Evolutionary conservation across 805 yeast species (phyloP).

Genomic region (Aciculoconidium aculeatum): DNA sequence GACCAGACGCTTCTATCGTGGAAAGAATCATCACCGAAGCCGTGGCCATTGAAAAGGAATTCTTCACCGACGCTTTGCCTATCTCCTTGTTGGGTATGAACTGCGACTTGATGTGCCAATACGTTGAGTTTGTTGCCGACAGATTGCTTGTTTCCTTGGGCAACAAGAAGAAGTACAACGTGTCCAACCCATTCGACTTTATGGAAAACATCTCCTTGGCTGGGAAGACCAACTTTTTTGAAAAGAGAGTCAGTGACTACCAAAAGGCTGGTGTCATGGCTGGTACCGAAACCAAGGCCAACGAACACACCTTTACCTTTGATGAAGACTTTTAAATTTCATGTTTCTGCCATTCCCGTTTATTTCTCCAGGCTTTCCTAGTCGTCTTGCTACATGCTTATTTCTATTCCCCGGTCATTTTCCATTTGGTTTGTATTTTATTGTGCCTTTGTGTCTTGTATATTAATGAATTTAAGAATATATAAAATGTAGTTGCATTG

Average conservation of each 20-base stretch:
- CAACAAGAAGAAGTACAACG: slow-evolving; percentile 81
- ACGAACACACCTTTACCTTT: slow-evolving; percentile 62
- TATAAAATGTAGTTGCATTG: too few relatives aligned
- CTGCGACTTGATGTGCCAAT: slow-evolving; percentile 89
- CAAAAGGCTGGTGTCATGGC: slow-evolving; percentile 99
- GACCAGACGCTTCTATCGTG: slow-evolving; percentile 75
- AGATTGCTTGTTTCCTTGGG: slow-evolving; percentile 89
- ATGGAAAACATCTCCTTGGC: slow-evolving; percentile 98
- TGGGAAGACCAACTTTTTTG: slow-evolving; percentile 98
- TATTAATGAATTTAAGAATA: too few relatives aligned
- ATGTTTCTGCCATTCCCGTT: neutral
- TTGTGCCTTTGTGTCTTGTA: too few relatives aligned
- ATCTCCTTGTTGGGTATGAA: slow-evolving; percentile 94
- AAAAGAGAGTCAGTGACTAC: slow-evolving; percentile 97
- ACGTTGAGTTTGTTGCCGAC: slow-evolving; percentile 96
- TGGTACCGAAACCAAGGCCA: slow-evolving; percentile 44
- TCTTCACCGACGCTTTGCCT: slow-evolving; percentile 93
- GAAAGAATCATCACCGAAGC: slow-evolving; percentile 91
- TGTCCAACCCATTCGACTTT: slow-evolving; percentile 91
- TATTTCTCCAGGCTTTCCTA: neutral
- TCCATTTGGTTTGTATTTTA: too few relatives aligned
- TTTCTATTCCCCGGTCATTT: too few relatives aligned
- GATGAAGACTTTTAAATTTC: slow-evolving; percentile 84
- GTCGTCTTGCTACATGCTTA: too few relatives aligned
- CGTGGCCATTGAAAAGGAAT: slow-evolving; percentile 88